Base-by-base conservation (phyloP, 1,284 basidiomycete species). In the Entoloma clypeatum region DNA sequence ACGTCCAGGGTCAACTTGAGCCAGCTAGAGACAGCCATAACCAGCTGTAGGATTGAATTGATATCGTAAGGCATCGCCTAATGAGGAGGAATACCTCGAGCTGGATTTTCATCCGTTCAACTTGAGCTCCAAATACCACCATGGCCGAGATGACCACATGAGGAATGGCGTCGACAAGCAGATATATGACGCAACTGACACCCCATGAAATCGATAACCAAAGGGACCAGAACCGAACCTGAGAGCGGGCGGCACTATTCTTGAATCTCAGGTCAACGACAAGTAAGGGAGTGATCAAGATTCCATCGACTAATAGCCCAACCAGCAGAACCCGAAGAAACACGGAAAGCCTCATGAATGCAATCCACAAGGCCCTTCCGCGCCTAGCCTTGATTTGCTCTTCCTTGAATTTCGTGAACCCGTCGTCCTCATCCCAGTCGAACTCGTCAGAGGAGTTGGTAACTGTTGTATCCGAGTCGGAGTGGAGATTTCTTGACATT, bases 171-270 rank as follows among this genome's bases (percentile, higher is more conserved):
- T 86, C 83, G 36, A 86, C 81, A 27, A 81, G 44, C 23, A 87
- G 54, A 51, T 75, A 79, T 1, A 81, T 85, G 1, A 59, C 62
- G 50, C 80, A 81, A 7, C 65, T 69, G 25, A 79, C 67, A n/a
- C 75, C 78, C 82, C 83, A 88, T 16, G 72, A 68, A 31, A 86
- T 74, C 7, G 81, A 67, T 25, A 86, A 53, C 85, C 86, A 88
- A 24, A 87, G 61, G 3, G 81, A 85, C 84, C 84, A 86, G 4
- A 73, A 69, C 46, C 74, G 71, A 5, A 85, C 77, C 48, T 85
- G 78, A 10, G 66, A 60, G 39, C 69, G 69, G 8, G 67, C 74
- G 11, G 64, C 50, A 46, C 59, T 75, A 33, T 63, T 60, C 41
- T 63, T 65, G 57, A 85, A 88, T 40, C 71, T 71, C 40, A 86